A percentile compares a stretch with the other conserved stretches of the same genome.
phyloP scores from a whole-genome alignment of 495 filamentous ascomycete species.

The Aspergillus sclerotiicarbonarius region DNA sequence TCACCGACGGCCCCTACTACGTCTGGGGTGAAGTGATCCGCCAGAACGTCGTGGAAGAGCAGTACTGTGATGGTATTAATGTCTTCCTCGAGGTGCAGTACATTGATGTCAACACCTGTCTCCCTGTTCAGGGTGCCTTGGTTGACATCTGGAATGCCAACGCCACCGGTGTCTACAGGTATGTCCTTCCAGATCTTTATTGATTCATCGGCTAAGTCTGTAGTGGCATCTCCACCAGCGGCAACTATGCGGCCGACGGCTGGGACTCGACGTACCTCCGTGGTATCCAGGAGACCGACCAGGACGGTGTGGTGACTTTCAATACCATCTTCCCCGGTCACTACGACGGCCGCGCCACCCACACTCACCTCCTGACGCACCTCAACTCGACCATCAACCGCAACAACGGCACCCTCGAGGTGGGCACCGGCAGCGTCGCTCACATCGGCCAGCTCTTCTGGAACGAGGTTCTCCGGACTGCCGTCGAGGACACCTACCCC shows the following conservation, averaged over 20 bases:
- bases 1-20: constrained; percentile 56
- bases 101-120: constrained; percentile 44
- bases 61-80: constrained; percentile 44
- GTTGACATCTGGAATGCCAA: constrained; percentile 47
- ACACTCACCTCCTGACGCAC: constrained; percentile 55
- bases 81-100: constrained; percentile 47
- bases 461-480: constrained; percentile 54
- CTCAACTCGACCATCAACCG: constrained; percentile 42
- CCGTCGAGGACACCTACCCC: constrained; percentile 53
- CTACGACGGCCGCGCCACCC: constrained; percentile 58
- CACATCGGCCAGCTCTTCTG: constrained; percentile 60
- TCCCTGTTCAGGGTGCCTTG: constrained; percentile 28
- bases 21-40: constrained; percentile 50
- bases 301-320: constrained; percentile 55
- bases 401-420: constrained; percentile 50
- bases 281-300: constrained; percentile 52
- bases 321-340: constrained; percentile 60
- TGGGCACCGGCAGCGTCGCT: constrained; percentile 32
- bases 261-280: constrained; percentile 52
- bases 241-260: constrained; percentile 34
- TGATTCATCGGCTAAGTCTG: not conserved
- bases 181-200: not conserved
- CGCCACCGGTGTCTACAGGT: constrained; percentile 53
- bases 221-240: constrained; percentile 33
- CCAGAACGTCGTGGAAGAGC: constrained; percentile 41